Base-by-base conservation (phyloP, 768 basidiomycete species). In the Leccinum subgranulosum region DNA sequence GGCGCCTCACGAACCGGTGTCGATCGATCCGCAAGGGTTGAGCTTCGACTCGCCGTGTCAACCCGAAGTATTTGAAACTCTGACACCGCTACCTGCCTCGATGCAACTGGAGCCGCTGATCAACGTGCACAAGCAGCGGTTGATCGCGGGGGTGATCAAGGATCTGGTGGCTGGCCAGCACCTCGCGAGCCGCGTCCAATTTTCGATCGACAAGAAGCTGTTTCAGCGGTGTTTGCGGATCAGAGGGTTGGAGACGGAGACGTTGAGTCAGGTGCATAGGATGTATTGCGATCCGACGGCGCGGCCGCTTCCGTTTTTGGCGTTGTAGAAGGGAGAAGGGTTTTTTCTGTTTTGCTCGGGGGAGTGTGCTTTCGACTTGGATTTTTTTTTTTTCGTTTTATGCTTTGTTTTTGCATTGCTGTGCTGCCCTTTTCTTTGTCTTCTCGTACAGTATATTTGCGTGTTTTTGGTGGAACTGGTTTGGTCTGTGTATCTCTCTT, bases 81-180 rank as follows among this genome's bases (percentile, higher is more conserved):
- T 94, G 6, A 79, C 84, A 3, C 81, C 86, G 8, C 81, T 93
- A 4, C 92, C 91, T 0, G 67, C 83, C 1, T 81, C 82, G n/a
- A 90, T 92, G 78, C 83, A 86, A 59, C 81, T 94, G 28, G 90
- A 93, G 64, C 90, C 92, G 4, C 73, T 94, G 57, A 90, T 94
- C 74, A 94, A 92, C 67, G 87, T 94, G 6, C 90, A 93, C 72
- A 93, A 94, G 72, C 92, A 94, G 68, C 84, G 92, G 34, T 74
- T 87, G 62, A 88, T 91, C 53, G 90, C 92, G 10, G 82, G 81
- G 15, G 86, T 90, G 43, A 89, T 93, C 75, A 91, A 92, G 69
- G 80, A 83, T 7, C 74, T 93, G 54, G 89, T 93, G 8, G 84
- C 87, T 10, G 89, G 90, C 2, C 92, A 93, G 67, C 92, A 93